Evolutionary conservation across 148 eudicot species (phyloP).

Genomic region (Chenopodium formosanum): DNA sequence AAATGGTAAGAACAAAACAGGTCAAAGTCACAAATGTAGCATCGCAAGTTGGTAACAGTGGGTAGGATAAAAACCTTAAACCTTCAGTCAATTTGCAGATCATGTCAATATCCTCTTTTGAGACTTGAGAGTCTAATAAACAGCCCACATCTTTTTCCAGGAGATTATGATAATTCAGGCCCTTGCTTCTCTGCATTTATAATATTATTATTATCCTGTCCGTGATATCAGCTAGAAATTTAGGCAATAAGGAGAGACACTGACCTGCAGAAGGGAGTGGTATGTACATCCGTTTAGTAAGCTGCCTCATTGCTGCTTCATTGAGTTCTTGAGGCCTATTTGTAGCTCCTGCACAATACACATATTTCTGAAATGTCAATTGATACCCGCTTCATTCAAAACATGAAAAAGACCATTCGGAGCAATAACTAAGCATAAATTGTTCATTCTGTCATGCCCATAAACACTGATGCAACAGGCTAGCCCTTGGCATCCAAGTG

Average conservation of each 20-base stretch:
- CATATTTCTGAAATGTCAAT: too few relatives aligned
- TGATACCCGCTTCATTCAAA: not conserved
- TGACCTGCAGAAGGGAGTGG: slow-evolving; percentile 93
- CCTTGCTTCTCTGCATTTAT: slow-evolving; percentile 67
- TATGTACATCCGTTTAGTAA: slow-evolving; percentile 89
- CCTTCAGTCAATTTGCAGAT: slow-evolving; percentile 90
- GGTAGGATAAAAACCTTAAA: slow-evolving; percentile 11
- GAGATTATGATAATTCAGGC: slow-evolving; percentile 87
- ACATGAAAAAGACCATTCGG: not conserved
- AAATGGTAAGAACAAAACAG: not conserved
- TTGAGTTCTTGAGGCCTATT: slow-evolving; percentile 99
- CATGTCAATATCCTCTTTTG: slow-evolving; percentile 60
- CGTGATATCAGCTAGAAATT: slow-evolving; percentile 9
- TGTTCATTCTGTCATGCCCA: not conserved
- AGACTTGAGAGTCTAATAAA: slow-evolving; percentile 48
- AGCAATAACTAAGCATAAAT: not conserved
- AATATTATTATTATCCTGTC: not conserved
- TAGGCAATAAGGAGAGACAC: slow-evolving; percentile 13
- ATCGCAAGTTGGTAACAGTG: not conserved
- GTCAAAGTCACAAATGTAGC: not conserved
- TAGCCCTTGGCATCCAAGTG: not conserved
- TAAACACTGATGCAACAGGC: not conserved
- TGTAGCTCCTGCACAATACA: slow-evolving; percentile 71
- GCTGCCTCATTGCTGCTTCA: slow-evolving; percentile 97
- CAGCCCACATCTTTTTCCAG: slow-evolving; percentile 72